Conservation (phyloP, 2,329 filamentous ascomycete species). For the Microcyclospora tardicrescens region DNA sequence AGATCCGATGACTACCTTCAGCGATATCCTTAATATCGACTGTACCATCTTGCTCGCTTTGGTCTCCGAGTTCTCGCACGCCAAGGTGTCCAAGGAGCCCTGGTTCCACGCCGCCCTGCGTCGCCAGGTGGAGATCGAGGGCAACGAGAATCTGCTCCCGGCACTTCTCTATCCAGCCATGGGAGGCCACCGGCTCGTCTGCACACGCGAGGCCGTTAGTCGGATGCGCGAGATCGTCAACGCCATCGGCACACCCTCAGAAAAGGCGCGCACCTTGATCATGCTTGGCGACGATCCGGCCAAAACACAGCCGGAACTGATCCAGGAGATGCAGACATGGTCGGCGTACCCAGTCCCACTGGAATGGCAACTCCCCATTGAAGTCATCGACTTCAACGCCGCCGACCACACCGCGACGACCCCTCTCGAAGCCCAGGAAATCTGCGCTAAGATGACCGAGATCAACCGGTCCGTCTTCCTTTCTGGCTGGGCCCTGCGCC, state of each 20-base stretch:
- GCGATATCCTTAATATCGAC: constrained; percentile 44
- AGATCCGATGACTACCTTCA: constrained; percentile 27
- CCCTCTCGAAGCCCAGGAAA: constrained; percentile 32
- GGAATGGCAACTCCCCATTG: constrained; percentile 49
- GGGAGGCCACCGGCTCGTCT: constrained; percentile 44
- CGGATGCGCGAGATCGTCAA: constrained; percentile 55
- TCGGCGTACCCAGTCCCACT: constrained; percentile 43
- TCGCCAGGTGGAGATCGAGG: constrained; percentile 53
- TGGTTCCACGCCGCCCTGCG: constrained; percentile 47
- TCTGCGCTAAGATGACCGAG: constrained; percentile 38
- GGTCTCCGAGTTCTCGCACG: constrained; percentile 60
- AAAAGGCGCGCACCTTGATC: constrained; percentile 46
- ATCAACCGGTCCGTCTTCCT: constrained; percentile 62
- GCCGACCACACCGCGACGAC: constrained; percentile 27
- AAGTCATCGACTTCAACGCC: constrained; percentile 36
- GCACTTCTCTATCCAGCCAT: constrained; percentile 52
- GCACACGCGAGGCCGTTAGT: constrained; percentile 50
- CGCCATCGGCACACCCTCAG: constrained; percentile 48
- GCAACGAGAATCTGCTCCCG: constrained; percentile 45
- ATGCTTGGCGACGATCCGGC: constrained; percentile 39
- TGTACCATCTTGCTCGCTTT: constrained; percentile 60
- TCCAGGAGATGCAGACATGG: constrained; percentile 26
- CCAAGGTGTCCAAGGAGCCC: constrained; percentile 33
- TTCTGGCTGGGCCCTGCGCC: constrained; percentile 51
- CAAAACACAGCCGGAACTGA: constrained; percentile 18